Base-by-base conservation (phyloP, 495 filamentous ascomycete species). In the Lineolata rhizophorae region DNA sequence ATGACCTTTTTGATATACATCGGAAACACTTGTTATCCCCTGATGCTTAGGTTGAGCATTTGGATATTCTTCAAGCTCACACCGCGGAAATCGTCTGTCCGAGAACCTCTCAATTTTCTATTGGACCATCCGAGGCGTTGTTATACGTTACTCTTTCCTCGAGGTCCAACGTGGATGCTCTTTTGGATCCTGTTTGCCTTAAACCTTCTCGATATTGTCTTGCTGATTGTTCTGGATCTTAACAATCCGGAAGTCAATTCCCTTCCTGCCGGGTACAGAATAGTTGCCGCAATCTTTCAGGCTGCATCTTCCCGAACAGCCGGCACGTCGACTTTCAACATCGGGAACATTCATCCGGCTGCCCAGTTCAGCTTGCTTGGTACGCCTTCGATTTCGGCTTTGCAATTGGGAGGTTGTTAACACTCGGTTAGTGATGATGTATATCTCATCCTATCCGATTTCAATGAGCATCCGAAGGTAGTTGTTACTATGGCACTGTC, bases 401-500 rank as follows among this genome's bases (percentile, higher is more conserved):
- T n/a, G n/a, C n/a, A n/a, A n/a, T n/a, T n/a, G n/a, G n/a, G n/a
- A n/a, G n/a, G n/a, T n/a, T n/a, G n/a, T n/a, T n/a, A n/a, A n/a
- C n/a, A n/a, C n/a, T n/a, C n/a, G n/a, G n/a, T 17, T 37, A 9
- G 30, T 37, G 19, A 37, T 37, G 31, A 35, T 37, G 31, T 37
- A 37, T 22, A 37, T 35, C 18, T 35, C 35, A 3, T 15, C 19
- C 14, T 37, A 13, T 18, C 35, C 35, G 5, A 24, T 35, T 19
- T 18, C 30, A 4, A 37, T 37, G 18, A 22, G 5, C 5, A 35
- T 37, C 4, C 35, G 35, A n/a, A 19, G 4, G 14, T 20, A n/a
- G n/a, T n/a, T n/a, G n/a, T n/a, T n/a, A n/a, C n/a, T n/a, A n/a
- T n/a, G n/a, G n/a, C n/a, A n/a, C n/a, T n/a, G n/a, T n/a, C n/a